Evolutionary conservation across 148 eudicot species (phyloP).

Genomic region (Camellia sinensis): DNA sequence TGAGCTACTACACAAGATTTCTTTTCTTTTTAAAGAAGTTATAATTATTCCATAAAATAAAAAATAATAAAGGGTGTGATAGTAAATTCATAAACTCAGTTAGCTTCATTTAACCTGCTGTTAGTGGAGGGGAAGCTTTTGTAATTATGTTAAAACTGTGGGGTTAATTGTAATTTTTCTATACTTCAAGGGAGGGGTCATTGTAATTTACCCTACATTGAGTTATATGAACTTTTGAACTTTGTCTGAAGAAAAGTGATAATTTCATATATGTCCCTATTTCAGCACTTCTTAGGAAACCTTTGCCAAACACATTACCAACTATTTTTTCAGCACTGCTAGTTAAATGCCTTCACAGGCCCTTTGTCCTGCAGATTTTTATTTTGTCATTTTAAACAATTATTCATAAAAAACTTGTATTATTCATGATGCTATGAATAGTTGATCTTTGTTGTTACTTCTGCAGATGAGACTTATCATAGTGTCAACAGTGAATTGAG

Average conservation of each 20-base stretch:
- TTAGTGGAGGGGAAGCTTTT: too few species aligned
- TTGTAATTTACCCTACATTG: too few species aligned
- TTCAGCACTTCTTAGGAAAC: neutral
- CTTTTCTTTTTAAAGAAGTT: too few species aligned
- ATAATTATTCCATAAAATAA: too few species aligned
- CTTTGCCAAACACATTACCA: neutral
- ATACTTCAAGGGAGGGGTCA: too few species aligned
- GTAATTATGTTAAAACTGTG: too few species aligned
- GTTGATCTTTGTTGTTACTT: conserved; percentile 18
- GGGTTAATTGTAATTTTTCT: too few species aligned
- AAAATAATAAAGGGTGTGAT: too few species aligned
- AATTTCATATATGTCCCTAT: neutral
- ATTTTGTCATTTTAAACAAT: neutral
- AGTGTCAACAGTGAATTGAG: conserved; percentile 65
- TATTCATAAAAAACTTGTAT: neutral
- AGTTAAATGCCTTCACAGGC: neutral
- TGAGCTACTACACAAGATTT: too few species aligned
- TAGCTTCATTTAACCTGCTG: too few species aligned
- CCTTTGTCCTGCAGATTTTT: neutral
- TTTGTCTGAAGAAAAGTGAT: neutral
- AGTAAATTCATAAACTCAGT: too few species aligned
- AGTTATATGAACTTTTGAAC: too few species aligned
- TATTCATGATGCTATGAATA: neutral
- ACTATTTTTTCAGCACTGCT: neutral
- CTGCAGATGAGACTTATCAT: conserved; percentile 76